phyloP scores from a whole-genome alignment of 78 protist genomes.

The Cavenderia fasciculata region DNA sequence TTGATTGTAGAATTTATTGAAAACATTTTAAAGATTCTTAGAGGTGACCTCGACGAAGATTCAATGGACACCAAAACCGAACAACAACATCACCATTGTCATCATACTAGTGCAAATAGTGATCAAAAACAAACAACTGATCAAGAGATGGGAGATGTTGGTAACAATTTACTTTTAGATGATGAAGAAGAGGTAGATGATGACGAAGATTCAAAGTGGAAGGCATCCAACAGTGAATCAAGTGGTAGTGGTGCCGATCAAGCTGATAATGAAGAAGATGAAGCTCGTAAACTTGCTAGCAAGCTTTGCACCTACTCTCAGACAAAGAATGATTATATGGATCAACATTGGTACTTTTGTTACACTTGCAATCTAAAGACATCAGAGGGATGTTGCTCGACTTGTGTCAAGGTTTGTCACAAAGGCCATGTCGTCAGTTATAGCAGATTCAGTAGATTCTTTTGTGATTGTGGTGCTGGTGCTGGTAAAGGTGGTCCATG shows the following conservation, averaged over 20 bases:
- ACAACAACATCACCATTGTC: neutral
- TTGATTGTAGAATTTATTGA: slow-evolving; percentile 28
- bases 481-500: slow-evolving; percentile 37
- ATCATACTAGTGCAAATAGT: neutral
- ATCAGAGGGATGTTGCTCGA: slow-evolving; percentile 89
- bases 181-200: slow-evolving; percentile 30
- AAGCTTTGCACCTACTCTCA: slow-evolving; percentile 44
- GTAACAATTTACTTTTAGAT: slow-evolving; percentile 11
- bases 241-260: neutral
- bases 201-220: slow-evolving; percentile 27
- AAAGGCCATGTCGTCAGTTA: slow-evolving; percentile 86
- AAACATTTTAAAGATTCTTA: neutral
- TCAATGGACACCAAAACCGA: neutral
- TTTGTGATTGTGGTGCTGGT: slow-evolving; percentile 93
- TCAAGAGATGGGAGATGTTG: neutral
- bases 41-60: neutral
- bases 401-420: slow-evolving; percentile 88
- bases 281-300: slow-evolving; percentile 12
- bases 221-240: neutral
- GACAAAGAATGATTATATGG: slow-evolving; percentile 54
- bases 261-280: slow-evolving; percentile 27
- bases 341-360: slow-evolving; percentile 89
- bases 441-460: slow-evolving; percentile 84
- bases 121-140: neutral
- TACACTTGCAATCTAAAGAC: slow-evolving; percentile 86